Percentiles rank a stretch among this genome's conserved stretches.
These are phyloP conservation scores for Coniochaeta sp. DNA, from an alignment of 2,329 filamentous ascomycete species.

Conservation along the genomic window DNA sequence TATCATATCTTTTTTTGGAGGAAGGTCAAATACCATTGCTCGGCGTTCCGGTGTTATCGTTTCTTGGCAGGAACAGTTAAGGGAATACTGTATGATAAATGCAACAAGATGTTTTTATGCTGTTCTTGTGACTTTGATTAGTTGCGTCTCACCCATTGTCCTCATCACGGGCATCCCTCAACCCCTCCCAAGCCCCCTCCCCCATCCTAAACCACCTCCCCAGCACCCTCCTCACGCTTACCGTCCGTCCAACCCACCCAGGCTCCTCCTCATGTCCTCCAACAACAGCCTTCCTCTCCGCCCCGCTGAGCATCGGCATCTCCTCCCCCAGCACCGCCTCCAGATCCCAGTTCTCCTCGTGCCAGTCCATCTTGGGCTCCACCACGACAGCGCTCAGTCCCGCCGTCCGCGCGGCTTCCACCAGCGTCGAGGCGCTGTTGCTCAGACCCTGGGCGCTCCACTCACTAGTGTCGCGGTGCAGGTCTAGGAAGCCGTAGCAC, in stretches of 20 bases:
- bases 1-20: conserved; percentile 16
- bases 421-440: conserved; percentile 52
- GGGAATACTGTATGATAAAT: not conserved
- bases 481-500: conserved; percentile 56
- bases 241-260: conserved; percentile 50
- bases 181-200: conserved; percentile 35
- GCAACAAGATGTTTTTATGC: not conserved
- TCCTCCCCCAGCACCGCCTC: conserved; percentile 38
- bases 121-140: not conserved
- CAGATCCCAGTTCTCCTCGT: conserved; percentile 18
- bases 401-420: conserved; percentile 50
- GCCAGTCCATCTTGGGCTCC: conserved; percentile 30
- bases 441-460: conserved; percentile 71
- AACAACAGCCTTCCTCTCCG: conserved; percentile 32
- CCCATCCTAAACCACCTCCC: conserved; percentile 68
- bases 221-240: conserved; percentile 50
- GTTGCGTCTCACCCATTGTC: no score
- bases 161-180: conserved; percentile 22
- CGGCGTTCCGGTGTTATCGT: no score
- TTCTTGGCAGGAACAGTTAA: not conserved
- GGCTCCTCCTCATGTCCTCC: conserved; percentile 27
- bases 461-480: conserved; percentile 63
- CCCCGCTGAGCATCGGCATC: conserved; percentile 57
- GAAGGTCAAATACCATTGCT: conserved; percentile 9
- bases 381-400: conserved; percentile 37